These are phyloP conservation scores for Lunularia cruciata DNA, from an alignment of 225 moss, liverwort and hornwort genomes.

Conservation along the genomic window DNA sequence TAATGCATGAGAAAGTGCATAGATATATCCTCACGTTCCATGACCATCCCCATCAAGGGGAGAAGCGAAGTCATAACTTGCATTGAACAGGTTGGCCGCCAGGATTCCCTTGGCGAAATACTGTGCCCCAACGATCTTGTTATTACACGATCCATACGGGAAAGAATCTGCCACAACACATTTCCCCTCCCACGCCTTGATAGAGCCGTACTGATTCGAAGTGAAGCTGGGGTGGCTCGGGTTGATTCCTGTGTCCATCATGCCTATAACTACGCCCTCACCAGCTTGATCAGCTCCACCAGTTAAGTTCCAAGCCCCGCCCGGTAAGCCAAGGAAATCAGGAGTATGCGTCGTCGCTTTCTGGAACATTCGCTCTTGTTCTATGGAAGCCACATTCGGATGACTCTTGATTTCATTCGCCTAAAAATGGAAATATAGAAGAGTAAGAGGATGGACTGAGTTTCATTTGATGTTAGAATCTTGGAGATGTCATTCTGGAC, in stretches of 20 bases:
- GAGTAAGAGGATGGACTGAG: not conserved
- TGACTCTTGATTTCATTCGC: conserved; percentile 55
- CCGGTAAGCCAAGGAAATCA: conserved; percentile 72
- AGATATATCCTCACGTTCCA: conserved; percentile 42
- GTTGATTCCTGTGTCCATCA: conserved; percentile 88
- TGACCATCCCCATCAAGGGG: conserved; percentile 53
- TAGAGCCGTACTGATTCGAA: conserved; percentile 41
- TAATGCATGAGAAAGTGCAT: not conserved
- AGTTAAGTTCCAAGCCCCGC: conserved; percentile 70
- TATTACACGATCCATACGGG: conserved; percentile 44
- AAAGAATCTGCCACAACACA: conserved; percentile 40
- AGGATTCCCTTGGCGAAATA: conserved; percentile 46
- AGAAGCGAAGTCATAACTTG: conserved; percentile 47
- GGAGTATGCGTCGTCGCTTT: conserved; percentile 86
- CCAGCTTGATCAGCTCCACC: conserved; percentile 73
- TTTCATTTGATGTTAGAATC: no score
- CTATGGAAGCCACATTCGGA: conserved; percentile 62
- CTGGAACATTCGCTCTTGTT: conserved; percentile 61
- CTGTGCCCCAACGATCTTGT: conserved; percentile 44
- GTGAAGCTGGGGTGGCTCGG: conserved; percentile 72
- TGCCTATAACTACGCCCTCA: conserved; percentile 81
- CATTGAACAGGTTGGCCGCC: conserved; percentile 52
- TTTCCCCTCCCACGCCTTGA: conserved; percentile 60
- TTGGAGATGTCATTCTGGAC: no score
- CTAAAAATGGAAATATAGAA: conserved; percentile 30